Conservation (phyloP, 768 basidiomycete genomes). For the Pleurotus salmoneostramineus region DNA sequence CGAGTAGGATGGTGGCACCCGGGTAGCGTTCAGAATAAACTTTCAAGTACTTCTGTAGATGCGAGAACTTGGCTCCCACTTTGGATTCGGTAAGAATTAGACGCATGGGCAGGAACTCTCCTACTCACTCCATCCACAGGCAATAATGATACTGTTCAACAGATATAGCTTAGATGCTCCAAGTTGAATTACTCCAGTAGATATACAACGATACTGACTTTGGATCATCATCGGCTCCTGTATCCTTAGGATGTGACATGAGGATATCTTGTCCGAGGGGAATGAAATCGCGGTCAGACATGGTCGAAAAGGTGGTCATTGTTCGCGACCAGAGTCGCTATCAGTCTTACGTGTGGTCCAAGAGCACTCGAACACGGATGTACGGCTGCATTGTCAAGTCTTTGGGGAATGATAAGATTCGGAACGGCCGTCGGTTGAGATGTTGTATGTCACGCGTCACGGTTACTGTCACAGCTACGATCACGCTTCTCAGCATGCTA, state of each 20-base stretch:
- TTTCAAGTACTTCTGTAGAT: constrained; percentile 42
- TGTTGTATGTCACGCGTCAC: no score
- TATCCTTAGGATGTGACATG: neutral
- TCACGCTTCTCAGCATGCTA: no score
- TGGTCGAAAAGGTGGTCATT: neutral
- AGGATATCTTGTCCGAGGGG: neutral
- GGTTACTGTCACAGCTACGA: no score
- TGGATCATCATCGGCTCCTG: neutral
- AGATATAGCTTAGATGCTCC: no score
- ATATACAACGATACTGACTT: neutral
- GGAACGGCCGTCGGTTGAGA: neutral
- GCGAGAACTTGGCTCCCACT: constrained; percentile 44
- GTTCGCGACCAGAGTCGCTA: no score
- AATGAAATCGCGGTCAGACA: neutral
- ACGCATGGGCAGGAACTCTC: no score
- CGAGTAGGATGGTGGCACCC: constrained; percentile 33
- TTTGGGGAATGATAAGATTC: neutral
- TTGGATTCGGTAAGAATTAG: neutral
- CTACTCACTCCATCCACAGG: constrained; percentile 45
- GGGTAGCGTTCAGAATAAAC: constrained; percentile 39
- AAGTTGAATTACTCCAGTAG: no score
- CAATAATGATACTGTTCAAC: constrained; percentile 30
- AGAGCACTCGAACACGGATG: no score
- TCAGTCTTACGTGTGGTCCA: no score
- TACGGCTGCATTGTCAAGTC: no score